Percentiles rank a stretch among this genome's conserved stretches.
These are phyloP conservation scores for Lotmaria passim DNA, from an alignment of 208 protist species.

Conservation along the genomic window DNA sequence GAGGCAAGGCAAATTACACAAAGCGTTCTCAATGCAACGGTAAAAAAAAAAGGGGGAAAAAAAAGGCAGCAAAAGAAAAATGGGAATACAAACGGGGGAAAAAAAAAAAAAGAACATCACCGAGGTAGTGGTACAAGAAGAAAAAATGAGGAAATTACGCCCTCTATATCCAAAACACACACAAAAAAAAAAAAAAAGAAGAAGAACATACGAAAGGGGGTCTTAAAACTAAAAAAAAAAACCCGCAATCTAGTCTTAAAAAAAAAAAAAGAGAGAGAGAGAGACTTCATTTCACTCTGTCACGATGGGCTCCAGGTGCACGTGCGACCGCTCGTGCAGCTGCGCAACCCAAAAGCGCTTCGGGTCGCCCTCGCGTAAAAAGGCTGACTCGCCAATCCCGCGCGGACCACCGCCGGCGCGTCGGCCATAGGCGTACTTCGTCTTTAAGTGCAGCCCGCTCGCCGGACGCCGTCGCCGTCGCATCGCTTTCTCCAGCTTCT, in stretches of 20 bases:
- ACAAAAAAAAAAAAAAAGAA: background rate
- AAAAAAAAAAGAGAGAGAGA: slow-evolving; percentile 3
- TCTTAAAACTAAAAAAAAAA: too few species aligned
- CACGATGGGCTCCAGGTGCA: slow-evolving; percentile 41
- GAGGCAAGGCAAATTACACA: background rate
- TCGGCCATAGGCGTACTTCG: slow-evolving; percentile 30
- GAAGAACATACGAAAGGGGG: too few species aligned
- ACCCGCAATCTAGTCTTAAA: background rate
- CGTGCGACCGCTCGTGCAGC: slow-evolving; percentile 31
- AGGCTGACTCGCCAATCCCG: slow-evolving; percentile 33
- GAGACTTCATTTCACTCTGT: slow-evolving; percentile 26
- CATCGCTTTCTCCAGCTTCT: slow-evolving; percentile 21
- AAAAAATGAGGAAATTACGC: too few species aligned
- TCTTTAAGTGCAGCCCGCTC: slow-evolving; percentile 29
- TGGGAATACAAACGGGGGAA: background rate
- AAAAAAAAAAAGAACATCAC: background rate
- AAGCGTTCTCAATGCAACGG: background rate
- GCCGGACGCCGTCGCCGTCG: slow-evolving; percentile 6
- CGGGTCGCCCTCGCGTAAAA: slow-evolving; percentile 34
- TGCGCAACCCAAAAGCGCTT: slow-evolving; percentile 42
- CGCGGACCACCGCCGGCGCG: slow-evolving; percentile 25
- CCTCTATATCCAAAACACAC: too few species aligned
- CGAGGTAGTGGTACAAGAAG: too few species aligned
- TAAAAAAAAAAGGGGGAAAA: slow-evolving; percentile 16
- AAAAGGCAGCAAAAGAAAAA: slow-evolving; percentile 4